Conservation (phyloP, 306 rosid species). For the Sindora glabra region DNA sequence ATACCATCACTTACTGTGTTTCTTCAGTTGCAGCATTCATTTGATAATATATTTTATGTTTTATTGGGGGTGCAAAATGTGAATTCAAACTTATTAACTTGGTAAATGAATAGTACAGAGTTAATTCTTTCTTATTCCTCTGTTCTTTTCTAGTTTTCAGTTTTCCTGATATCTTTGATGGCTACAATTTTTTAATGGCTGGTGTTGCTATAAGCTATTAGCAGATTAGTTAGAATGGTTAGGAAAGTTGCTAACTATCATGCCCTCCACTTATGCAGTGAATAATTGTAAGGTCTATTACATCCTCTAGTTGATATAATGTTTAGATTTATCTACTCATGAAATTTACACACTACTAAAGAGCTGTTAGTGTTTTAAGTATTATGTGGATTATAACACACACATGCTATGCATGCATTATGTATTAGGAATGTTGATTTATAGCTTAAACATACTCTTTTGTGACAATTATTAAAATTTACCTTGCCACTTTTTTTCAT, state of each 20-base stretch:
- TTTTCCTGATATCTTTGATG: no score
- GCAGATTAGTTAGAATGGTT: neutral
- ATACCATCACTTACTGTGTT: neutral
- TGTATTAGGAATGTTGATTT: neutral
- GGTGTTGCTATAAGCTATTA: neutral
- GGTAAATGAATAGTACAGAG: no score
- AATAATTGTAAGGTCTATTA: neutral
- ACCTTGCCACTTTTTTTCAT: neutral
- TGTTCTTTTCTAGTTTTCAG: no score
- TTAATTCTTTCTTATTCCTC: no score
- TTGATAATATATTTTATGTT: neutral
- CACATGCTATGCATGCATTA: neutral
- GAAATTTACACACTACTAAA: neutral
- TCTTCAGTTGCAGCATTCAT: neutral
- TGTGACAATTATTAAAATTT: neutral
- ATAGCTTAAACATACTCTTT: neutral
- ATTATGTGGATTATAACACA: no score
- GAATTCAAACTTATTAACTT: neutral
- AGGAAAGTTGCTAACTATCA: neutral
- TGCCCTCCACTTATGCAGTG: neutral
- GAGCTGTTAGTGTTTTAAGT: neutral
- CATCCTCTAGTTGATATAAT: neutral
- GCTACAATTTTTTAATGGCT: no score
- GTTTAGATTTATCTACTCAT: neutral
- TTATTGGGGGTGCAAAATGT: neutral